Conservation (phyloP, 371 early-diverging fungal genomes). For the Rhizopus arrhizus region DNA sequence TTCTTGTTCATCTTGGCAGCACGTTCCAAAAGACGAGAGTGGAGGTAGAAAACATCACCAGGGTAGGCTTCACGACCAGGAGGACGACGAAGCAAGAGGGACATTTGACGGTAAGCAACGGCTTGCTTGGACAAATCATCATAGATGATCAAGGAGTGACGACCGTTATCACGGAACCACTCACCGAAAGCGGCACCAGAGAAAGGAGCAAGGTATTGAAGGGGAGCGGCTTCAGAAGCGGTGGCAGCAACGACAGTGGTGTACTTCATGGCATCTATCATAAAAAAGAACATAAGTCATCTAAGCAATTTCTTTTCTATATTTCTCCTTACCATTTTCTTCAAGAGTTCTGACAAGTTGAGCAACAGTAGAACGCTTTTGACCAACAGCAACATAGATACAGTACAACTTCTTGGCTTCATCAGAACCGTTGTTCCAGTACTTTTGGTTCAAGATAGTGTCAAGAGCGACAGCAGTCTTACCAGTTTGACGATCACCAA, state of each 20-base stretch:
- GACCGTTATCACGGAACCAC: slow-evolving; percentile 95
- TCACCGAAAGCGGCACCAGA: slow-evolving; percentile 92
- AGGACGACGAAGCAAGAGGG: slow-evolving; percentile 94
- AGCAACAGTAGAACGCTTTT: slow-evolving; percentile 96
- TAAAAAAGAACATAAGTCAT: background rate
- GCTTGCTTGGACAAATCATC: slow-evolving; percentile 97
- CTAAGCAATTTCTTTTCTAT: background rate
- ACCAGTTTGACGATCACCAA: slow-evolving; percentile 97
- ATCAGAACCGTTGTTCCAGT: slow-evolving; percentile 72
- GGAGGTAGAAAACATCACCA: slow-evolving; percentile 97
- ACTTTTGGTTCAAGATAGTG: slow-evolving; percentile 95
- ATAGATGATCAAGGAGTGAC: slow-evolving; percentile 90
- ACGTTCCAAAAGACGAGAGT: slow-evolving; percentile 96
- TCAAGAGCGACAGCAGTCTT: slow-evolving; percentile 95
- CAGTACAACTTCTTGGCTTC: slow-evolving; percentile 75
- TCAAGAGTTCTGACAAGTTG: slow-evolving; percentile 95
- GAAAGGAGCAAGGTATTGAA: slow-evolving; percentile 95
- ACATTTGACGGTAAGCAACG: slow-evolving; percentile 97
- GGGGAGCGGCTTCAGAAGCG: slow-evolving; percentile 92
- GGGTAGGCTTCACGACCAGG: slow-evolving; percentile 98
- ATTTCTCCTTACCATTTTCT: slow-evolving; percentile 62
- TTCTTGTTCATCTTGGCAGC: slow-evolving; percentile 95
- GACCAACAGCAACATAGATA: slow-evolving; percentile 95
- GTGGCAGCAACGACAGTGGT: slow-evolving; percentile 94
- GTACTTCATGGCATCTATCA: slow-evolving; percentile 70